Evolutionary conservation across 2,329 filamentous ascomycete genomes (phyloP).

Genomic region (Ceratocystiopsis minuta): DNA sequence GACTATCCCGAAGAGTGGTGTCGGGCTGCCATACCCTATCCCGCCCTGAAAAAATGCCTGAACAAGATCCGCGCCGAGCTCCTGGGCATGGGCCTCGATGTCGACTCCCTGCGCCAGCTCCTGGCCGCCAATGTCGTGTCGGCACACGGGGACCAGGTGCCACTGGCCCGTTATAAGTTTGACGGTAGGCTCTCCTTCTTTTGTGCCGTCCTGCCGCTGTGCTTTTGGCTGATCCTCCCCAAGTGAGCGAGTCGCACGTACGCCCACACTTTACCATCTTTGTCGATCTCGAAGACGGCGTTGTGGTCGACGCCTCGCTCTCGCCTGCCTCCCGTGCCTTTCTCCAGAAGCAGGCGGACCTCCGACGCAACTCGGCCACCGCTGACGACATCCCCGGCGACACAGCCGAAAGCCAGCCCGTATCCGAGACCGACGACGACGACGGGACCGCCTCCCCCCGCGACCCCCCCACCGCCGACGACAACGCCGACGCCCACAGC

Average conservation of each 20-base stretch:
- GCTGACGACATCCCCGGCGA: not conserved
- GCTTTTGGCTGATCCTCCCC: not conserved
- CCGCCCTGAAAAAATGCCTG: constrained; percentile 74
- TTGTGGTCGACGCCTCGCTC: constrained; percentile 49
- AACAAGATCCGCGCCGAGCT: constrained; percentile 63
- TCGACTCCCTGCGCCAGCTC: constrained; percentile 48
- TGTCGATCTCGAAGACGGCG: constrained; percentile 46
- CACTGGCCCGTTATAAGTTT: constrained; percentile 31
- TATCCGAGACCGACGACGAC: not conserved
- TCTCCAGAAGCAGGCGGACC: constrained; percentile 37
- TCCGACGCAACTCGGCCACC: constrained; percentile 2
- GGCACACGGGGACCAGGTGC: constrained; percentile 11
- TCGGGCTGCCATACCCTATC: constrained; percentile 63
- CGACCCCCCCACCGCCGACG: not conserved
- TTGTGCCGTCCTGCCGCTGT: not conserved
- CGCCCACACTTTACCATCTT: constrained; percentile 53
- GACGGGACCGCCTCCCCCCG: not conserved
- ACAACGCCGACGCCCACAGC: not conserved
- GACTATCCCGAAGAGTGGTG: constrained; percentile 59
- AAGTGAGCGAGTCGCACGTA: constrained; percentile 20
- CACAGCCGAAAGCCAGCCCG: not conserved
- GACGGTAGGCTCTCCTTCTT: constrained; percentile 21
- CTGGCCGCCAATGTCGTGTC: constrained; percentile 31
- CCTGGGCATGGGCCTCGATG: constrained; percentile 50
- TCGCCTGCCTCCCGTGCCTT: constrained; percentile 46